Evolutionary conservation across 106 monocot species (phyloP), one percentile per base, ranked within the genome.

Genomic region (Dendrobium catenatum): DNA sequence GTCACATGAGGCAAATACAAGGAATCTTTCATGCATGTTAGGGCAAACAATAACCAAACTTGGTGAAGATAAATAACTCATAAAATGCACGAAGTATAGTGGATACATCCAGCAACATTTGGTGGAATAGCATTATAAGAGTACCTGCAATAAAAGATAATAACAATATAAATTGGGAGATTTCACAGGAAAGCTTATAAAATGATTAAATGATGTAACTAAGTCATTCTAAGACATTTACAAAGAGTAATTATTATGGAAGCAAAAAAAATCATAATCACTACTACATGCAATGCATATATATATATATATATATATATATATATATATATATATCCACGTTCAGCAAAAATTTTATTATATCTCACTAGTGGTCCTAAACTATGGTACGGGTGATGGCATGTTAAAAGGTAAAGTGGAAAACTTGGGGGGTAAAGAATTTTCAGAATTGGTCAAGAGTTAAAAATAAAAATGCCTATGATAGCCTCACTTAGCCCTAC

Each of bases 61-160:
- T 75, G 51, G 74, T 8, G 43, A 43, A 75, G 16, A 29, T 33
- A 74, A 74, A 76, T 47, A 49, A 48, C 15, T 49, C 2, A 51
- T 24, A 76, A 49, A 9, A 11, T 42, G 18, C 2, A 49, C 5
- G 2, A 66, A 78, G 78, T 17, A 55, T 81, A 9, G 79, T 83
- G 98, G 98, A 98, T 98, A 98, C 98, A 81, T 33, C 81, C 83
- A 82, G 84, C 88, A 75, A 98, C 56, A 78, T 80, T 87, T 55
- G 84, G 87, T 74, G 98, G 94, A 80, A 95, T 83, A 72, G 91
- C 89, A 84, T 95, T 93, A 59, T 86, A 85, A 1, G 92, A 88
- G 76, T 98, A 98, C 73, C 98, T 98, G 92, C 86, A 90, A 78
- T 41, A 46, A 73, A 73, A 78, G 68, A 74, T 46, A 40, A 77